Conservation (phyloP, 2,329 filamentous ascomycete genomes). For the Annulohypoxylon truncatum region DNA sequence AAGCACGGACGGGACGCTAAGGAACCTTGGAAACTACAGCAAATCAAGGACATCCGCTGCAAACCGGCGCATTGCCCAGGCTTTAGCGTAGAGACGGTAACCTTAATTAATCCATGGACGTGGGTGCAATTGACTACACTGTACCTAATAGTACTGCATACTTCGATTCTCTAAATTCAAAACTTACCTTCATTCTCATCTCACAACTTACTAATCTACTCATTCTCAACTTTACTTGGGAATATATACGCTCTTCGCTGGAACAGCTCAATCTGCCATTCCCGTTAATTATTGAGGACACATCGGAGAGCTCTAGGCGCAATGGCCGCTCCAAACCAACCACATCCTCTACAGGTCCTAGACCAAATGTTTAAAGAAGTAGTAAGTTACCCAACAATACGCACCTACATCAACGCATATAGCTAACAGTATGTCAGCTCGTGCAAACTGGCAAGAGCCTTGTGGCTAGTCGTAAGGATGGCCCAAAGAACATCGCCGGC, state of each 20-base stretch:
- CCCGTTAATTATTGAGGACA: slow-evolving; percentile 34
- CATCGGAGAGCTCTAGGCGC: slow-evolving; percentile 26
- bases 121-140: slow-evolving; percentile 3
- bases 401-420: background rate
- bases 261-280: background rate
- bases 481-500: slow-evolving; percentile 53
- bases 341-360: slow-evolving; percentile 61
- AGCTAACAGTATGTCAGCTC: slow-evolving; percentile 56
- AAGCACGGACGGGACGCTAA: background rate
- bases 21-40: background rate
- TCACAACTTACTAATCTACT: background rate
- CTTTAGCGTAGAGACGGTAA: slow-evolving; percentile 5
- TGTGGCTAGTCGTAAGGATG: slow-evolving; percentile 60
- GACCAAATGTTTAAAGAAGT: slow-evolving; percentile 66
- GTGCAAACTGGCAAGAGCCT: slow-evolving; percentile 70
- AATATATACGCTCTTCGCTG: background rate
- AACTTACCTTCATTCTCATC: background rate
- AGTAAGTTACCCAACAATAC: slow-evolving; percentile 54
- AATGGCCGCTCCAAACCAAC: slow-evolving; percentile 50
- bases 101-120: slow-evolving; percentile 27
- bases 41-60: background rate
- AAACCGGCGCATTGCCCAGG: slow-evolving; percentile 4
- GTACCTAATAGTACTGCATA: background rate
- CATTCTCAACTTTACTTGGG: background rate
- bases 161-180: background rate